These are phyloP conservation scores for Kingdonia uniflora DNA, from an alignment of 164 flowering plant species.

Conservation along the genomic window DNA sequence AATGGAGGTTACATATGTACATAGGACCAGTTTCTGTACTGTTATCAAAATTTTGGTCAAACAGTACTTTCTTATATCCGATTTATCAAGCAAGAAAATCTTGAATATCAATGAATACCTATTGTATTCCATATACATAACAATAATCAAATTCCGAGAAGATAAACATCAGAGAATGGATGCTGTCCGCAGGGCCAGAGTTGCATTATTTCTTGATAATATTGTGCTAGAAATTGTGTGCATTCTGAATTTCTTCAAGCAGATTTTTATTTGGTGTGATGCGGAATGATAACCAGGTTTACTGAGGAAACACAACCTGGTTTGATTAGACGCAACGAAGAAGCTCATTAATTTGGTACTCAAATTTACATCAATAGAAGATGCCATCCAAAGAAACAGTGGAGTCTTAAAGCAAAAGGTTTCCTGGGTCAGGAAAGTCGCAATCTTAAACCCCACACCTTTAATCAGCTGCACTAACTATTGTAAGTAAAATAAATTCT, in stretches of 20 bases:
- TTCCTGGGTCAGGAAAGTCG: conserved; percentile 26
- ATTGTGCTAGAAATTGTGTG: no score
- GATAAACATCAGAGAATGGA: neutral
- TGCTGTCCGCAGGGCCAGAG: neutral
- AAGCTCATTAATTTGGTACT: conserved; percentile 49
- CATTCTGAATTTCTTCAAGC: neutral
- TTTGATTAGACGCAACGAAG: conserved; percentile 23
- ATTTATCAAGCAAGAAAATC: no score
- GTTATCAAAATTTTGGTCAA: no score
- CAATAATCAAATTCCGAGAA: neutral
- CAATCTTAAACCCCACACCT: conserved; percentile 6
- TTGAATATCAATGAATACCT: no score
- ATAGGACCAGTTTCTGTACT: no score
- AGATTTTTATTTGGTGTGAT: neutral
- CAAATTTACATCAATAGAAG: conserved; percentile 61
- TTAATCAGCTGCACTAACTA: neutral
- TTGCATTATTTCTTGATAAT: no score
- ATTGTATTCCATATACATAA: no score
- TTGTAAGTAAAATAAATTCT: no score
- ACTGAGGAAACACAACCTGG: conserved; percentile 76
- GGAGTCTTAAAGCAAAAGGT: conserved; percentile 54
- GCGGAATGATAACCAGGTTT: conserved; percentile 38
- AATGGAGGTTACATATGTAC: no score
- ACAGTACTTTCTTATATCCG: no score
- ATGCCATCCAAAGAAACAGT: conserved; percentile 63